phyloP scores from a whole-genome alignment of 495 filamentous ascomycete species.

The Neurospora sp. region DNA sequence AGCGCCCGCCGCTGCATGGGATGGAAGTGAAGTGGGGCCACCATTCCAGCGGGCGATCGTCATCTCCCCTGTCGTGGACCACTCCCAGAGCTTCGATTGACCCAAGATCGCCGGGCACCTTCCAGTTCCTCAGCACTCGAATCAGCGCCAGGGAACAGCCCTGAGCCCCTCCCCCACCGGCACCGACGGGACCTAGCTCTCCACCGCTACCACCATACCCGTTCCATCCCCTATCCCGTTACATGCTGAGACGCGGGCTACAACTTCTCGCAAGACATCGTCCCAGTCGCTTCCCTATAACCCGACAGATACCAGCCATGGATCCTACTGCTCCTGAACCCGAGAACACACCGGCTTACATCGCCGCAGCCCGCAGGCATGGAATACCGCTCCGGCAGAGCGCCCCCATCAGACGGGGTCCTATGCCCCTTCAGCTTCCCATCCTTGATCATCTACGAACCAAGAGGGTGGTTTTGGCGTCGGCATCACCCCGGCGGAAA shows the following conservation, averaged over 20 bases:
- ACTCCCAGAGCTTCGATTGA: not conserved
- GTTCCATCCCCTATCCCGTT: not conserved
- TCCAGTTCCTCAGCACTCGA: not conserved
- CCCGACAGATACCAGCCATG: conserved; percentile 7
- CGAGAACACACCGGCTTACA: conserved; percentile 36
- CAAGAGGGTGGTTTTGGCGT: conserved; percentile 79
- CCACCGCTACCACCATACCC: not conserved
- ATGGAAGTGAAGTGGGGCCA: not conserved
- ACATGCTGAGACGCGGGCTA: not conserved
- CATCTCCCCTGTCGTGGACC: not conserved
- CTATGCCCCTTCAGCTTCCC: conserved; percentile 64
- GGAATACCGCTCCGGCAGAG: conserved; percentile 23
- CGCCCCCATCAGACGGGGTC: conserved; percentile 24
- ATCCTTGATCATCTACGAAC: conserved; percentile 59
- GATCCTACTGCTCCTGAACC: conserved; percentile 24
- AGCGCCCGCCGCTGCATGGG: not conserved
- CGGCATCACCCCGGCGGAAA: conserved; percentile 71
- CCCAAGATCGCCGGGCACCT: not conserved
- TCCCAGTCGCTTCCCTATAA: not conserved
- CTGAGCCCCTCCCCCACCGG: not conserved
- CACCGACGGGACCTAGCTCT: not conserved
- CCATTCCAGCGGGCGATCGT: not conserved
- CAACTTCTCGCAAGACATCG: not conserved
- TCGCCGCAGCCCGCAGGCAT: conserved; percentile 29
- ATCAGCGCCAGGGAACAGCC: not conserved